These are phyloP conservation scores for Buxus sempervirens DNA, from an alignment of 164 flowering plant genomes.

Conservation along the genomic window DNA sequence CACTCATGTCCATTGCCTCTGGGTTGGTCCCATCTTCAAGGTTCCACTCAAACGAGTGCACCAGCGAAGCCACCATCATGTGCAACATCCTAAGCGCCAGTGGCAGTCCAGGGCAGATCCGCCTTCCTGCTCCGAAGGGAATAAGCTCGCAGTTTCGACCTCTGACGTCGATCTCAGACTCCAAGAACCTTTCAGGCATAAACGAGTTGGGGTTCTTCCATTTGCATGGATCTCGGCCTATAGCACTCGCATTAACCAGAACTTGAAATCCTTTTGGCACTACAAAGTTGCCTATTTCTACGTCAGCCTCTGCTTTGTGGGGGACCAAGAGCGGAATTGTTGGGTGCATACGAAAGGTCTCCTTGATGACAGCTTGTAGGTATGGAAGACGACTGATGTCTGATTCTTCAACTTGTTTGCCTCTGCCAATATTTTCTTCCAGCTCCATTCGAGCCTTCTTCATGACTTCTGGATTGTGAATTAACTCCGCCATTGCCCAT, in stretches of 20 bases:
- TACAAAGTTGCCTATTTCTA: constrained; percentile 1
- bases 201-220: constrained; percentile 20
- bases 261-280: constrained; percentile 22
- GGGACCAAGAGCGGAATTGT: constrained; percentile 18
- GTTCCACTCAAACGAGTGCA: constrained; percentile 19
- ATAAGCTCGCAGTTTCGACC: constrained; percentile 20
- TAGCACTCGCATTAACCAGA: constrained; percentile 23
- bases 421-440: not conserved
- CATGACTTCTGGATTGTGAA: constrained; percentile 11
- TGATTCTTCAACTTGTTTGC: constrained; percentile 6
- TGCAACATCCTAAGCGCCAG: constrained; percentile 16
- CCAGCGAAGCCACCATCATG: constrained; percentile 20
- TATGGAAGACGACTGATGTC: constrained; percentile 17
- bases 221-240: constrained; percentile 16
- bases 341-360: constrained; percentile 24
- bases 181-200: constrained; percentile 24
- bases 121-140: constrained; percentile 25
- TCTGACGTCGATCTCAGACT: constrained; percentile 12
- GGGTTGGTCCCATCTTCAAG: constrained; percentile 11
- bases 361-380: constrained; percentile 23
- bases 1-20: constrained; percentile 22
- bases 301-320: constrained; percentile 13
- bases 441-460: constrained; percentile 14
- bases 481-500: constrained; percentile 24
- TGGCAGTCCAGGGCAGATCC: constrained; percentile 25